Evolutionary conservation across 2,329 filamentous ascomycete genomes (phyloP).

Genomic region (Talaromyces marneffei): DNA sequence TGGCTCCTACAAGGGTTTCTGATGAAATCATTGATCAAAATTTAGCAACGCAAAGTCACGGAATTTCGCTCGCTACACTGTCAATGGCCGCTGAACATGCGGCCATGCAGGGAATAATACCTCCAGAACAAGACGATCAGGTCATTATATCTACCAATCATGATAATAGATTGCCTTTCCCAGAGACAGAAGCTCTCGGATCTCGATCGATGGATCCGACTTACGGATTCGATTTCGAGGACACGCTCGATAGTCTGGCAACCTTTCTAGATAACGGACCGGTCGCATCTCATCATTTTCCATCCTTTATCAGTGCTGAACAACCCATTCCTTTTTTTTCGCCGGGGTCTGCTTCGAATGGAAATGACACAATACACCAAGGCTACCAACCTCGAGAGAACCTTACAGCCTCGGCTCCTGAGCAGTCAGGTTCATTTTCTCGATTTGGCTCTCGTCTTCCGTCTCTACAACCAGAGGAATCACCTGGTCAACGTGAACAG

Average conservation of each 20-base stretch:
- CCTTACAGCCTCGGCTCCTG: conserved; percentile 10
- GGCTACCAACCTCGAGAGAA: not conserved
- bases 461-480: conserved; percentile 35
- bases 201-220: not conserved
- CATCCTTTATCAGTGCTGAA: conserved; percentile 35
- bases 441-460: conserved; percentile 36
- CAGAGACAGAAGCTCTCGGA: not conserved
- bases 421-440: conserved; percentile 26
- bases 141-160: not conserved
- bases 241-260: conserved; percentile 21
- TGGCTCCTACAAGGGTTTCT: too few species aligned
- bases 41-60: conserved; percentile 15
- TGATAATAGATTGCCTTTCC: not conserved
- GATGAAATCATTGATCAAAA: too few species aligned
- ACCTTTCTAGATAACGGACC: conserved; percentile 34
- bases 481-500: conserved; percentile 12
- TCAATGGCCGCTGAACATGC: conserved; percentile 36
- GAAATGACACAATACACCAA: conserved; percentile 19
- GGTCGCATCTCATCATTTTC: conserved; percentile 35
- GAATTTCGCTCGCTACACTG: conserved; percentile 34
- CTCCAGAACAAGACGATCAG: not conserved
- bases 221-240: conserved; percentile 4
- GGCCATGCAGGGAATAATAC: conserved; percentile 4
- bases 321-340: conserved; percentile 41
- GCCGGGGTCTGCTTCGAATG: conserved; percentile 32